Evolutionary conservation across 305 asterid species (phyloP).

Genomic region (Fraxinus greggii): DNA sequence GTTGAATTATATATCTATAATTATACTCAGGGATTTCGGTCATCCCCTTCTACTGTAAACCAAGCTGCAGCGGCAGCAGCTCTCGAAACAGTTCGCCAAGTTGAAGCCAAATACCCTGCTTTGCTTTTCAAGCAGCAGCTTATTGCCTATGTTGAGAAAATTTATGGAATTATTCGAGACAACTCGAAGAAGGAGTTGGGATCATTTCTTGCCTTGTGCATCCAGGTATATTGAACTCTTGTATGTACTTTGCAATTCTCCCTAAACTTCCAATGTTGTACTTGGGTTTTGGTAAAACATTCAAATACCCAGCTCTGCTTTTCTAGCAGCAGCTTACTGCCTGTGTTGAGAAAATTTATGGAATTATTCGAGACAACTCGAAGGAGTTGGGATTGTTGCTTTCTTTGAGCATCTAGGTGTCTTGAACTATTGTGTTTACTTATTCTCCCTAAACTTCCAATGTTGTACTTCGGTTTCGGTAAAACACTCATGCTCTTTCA

Average conservation of each 20-base stretch:
- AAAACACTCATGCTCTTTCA: background rate
- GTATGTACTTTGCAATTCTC: background rate
- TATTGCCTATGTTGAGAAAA: slow-evolving; percentile 97
- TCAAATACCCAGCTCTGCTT: slow-evolving; percentile 87
- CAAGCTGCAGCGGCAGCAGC: slow-evolving; percentile 76
- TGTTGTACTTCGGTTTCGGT: background rate
- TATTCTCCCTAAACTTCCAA: background rate
- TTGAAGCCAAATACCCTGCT: slow-evolving; percentile 97
- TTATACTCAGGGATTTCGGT: slow-evolving; percentile 79
- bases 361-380: slow-evolving; percentile 88
- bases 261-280: background rate
- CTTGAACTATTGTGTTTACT: slow-evolving; percentile 15
- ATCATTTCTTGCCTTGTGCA: slow-evolving; percentile 69
- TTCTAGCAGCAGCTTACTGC: slow-evolving; percentile 98
- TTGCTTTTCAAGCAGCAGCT: slow-evolving; percentile 98
- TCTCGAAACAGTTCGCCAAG: slow-evolving; percentile 85
- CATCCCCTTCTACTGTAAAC: slow-evolving; percentile 82
- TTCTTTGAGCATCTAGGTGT: slow-evolving; percentile 83
- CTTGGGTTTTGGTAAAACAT: background rate
- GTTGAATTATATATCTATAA: slow-evolving; percentile 13
- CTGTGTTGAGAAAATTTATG: slow-evolving; percentile 94
- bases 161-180: slow-evolving; percentile 93
- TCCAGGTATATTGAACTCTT: slow-evolving; percentile 59
- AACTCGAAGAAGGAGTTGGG: slow-evolving; percentile 85
- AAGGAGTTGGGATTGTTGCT: slow-evolving; percentile 74